Evolutionary conservation across 2,329 filamentous ascomycete genomes (phyloP).

Genomic region (Trichoderma oligosporum): DNA sequence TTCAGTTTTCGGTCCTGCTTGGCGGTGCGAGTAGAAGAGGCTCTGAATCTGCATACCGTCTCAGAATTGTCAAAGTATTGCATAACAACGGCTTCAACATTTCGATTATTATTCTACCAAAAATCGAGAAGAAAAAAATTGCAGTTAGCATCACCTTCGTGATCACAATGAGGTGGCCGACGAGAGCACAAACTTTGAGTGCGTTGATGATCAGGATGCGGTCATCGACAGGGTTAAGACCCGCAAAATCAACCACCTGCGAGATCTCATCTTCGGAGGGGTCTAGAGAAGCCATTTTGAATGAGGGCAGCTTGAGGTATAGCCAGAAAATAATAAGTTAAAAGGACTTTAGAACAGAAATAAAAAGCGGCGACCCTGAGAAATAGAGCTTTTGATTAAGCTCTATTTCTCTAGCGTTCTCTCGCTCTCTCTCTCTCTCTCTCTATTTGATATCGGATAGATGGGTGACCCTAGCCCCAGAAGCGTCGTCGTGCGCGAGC

Average conservation of each 20-base stretch:
- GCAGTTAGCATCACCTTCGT: not conserved
- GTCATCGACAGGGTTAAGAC: constrained; percentile 36
- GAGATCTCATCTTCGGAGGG: constrained; percentile 37
- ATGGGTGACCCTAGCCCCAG: constrained; percentile 3
- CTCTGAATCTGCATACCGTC: constrained; percentile 28
- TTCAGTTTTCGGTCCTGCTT: not conserved
- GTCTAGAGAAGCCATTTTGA: constrained; percentile 34
- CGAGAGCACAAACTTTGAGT: constrained; percentile 36
- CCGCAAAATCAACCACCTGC: constrained; percentile 42
- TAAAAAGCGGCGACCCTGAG: too few species aligned
- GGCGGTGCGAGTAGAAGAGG: not conserved
- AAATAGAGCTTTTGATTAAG: not conserved
- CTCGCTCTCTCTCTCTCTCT: not conserved
- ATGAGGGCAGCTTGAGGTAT: not conserved
- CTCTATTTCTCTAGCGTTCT: not conserved
- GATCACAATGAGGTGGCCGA: not conserved
- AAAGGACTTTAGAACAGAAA: too few species aligned
- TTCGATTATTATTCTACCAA: constrained; percentile 42
- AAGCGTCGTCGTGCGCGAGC: constrained; percentile 9
- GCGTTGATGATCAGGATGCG: constrained; percentile 39
- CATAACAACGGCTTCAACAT: constrained; percentile 46
- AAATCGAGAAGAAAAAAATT: too few species aligned
- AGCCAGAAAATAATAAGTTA: not conserved
- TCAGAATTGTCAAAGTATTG: constrained; percentile 50
- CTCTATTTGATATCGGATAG: not conserved